phyloP scores from a whole-genome alignment of 306 rosid species.

The Medicago truncatula region MtrunA17r5.0-ANR NC_053042.1:48525001-48525500 shows the following conservation, averaged over 20 bases:
- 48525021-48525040: conserved; percentile 84
- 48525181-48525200: conserved; percentile 74
- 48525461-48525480: conserved; percentile 87
- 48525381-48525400: conserved; percentile 87
- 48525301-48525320: conserved; percentile 61
- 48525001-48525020: conserved; percentile 82
- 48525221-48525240: conserved; percentile 59
- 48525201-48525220: conserved; percentile 86
- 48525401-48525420: conserved; percentile 94
- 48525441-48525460: conserved; percentile 87
- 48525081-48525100: conserved; percentile 81
- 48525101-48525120: conserved; percentile 95
- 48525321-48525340: conserved; percentile 74
- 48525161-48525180: conserved; percentile 92
- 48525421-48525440: conserved; percentile 95
- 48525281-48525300: conserved; percentile 71
- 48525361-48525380: conserved; percentile 68
- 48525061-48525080: conserved; percentile 86
- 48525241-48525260: conserved; percentile 45
- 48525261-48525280: conserved; percentile 59
- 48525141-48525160: conserved; percentile 60
- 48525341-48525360: conserved; percentile 83
- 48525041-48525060: conserved; percentile 83
- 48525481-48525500: conserved; percentile 75
- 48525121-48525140: conserved; percentile 86